Conservation (phyloP, 352 stramenopile species). For the Globisporangium iwayamae region DNA sequence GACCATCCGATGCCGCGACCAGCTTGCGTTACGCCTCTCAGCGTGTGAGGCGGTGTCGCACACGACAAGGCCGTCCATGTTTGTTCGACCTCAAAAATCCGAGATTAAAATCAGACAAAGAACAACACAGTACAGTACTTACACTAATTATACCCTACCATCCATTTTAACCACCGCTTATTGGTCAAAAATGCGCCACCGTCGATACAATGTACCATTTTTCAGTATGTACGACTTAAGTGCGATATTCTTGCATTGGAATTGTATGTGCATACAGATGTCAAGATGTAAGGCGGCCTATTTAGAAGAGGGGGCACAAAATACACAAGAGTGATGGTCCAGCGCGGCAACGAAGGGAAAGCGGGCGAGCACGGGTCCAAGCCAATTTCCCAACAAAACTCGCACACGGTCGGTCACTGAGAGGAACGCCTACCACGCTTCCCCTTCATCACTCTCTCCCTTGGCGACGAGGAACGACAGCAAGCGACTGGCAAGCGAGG, state of each 20-base stretch:
- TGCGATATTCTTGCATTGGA: too few species aligned
- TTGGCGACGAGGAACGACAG: constrained; percentile 1
- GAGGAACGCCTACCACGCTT: not conserved
- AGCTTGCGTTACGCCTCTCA: not conserved
- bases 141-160: not conserved
- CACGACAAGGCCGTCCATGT: not conserved
- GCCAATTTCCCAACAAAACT: not conserved
- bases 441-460: not conserved
- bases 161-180: not conserved
- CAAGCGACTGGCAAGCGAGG: not conserved
- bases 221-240: too few species aligned
- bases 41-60: not conserved
- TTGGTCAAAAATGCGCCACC: not conserved
- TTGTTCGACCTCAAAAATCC: not conserved
- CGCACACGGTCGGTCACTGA: not conserved
- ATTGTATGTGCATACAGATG: too few species aligned
- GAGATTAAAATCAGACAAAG: not conserved
- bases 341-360: not conserved
- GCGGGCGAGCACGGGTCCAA: not conserved
- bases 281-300: too few species aligned
- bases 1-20: not conserved
- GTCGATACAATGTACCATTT: too few species aligned
- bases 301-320: not conserved
- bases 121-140: not conserved
- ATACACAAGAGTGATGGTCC: not conserved